Base-by-base conservation (phyloP, 805 yeast genomes). In the Wickerhamomyces hampshirensis region DNA sequence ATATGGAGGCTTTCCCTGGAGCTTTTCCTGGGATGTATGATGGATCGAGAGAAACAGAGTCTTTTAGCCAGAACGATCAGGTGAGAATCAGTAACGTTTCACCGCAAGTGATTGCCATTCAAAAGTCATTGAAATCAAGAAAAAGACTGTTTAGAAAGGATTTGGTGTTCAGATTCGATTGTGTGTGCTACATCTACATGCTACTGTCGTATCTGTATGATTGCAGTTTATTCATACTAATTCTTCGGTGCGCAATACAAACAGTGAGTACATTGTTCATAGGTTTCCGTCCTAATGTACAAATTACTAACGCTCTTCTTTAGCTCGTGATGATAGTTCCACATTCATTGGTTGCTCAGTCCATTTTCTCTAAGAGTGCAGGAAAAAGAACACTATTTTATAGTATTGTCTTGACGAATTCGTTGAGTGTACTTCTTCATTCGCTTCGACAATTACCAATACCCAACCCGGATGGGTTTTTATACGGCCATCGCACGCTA, bases 401-500 rank as follows among this genome's bases (percentile, higher is more conserved):
- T 23, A 15, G 33, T 5, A 28, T 50, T 12, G n/a, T 49, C 3
- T n/a, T 44, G 1, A 17, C 42, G 2, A 51, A 45, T 26, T 1
- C 30, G 6, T 8, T 34, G 3, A 31, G 43, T 16, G 38, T 43
- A 0, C 5, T 36, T 5, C 15, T 35, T 3, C 59, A 54, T 30
- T 26, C n/a, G 32, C 8, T 7, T 14, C 7, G 18, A 47, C n/a
- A 45, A 40, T 0, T 54, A 7, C 59, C 58, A 2, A 38, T 33
- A 6, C 50, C 58, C 1, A 35, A 47, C 11, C 35, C 31, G 1
- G 53, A 46, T 30, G 55, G 56, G 5, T 54, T 28, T 33, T 33
- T 54, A 2, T 53, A 46, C 34, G 59, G 59, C 2, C 58, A 54
- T 26, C 51, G 46, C 23, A 43, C 50, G 4, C 17, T 54, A n/a